phyloP scores from a whole-genome alignment of 345 rosid genomes.

The Hibiscus tridactylites region DNA sequence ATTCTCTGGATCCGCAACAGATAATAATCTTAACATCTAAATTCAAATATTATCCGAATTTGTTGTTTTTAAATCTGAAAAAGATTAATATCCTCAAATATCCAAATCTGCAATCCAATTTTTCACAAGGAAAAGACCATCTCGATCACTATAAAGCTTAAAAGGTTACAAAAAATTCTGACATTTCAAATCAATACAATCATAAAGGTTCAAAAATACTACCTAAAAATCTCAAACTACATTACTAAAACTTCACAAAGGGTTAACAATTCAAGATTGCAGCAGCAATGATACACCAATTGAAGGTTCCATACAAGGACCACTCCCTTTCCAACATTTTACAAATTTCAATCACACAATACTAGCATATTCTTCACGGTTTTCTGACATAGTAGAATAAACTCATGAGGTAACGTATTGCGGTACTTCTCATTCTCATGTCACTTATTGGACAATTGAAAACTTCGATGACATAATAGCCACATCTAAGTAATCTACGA shows the following conservation, averaged over 20 bases:
- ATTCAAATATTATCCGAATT: no score
- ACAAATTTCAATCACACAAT: background rate
- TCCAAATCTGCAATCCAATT: no score
- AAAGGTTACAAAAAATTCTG: background rate
- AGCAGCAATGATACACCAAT: no score
- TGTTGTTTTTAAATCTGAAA: no score
- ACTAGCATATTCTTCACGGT: background rate
- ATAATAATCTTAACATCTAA: no score
- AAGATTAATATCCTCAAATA: no score
- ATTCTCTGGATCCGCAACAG: no score
- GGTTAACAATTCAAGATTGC: background rate
- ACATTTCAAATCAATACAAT: background rate
- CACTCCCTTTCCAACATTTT: no score
- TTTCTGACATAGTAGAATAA: background rate
- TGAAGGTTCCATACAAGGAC: no score
- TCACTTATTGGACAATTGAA: background rate
- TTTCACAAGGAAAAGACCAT: background rate
- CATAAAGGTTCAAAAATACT: background rate
- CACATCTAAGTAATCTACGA: slow-evolving; percentile 48
- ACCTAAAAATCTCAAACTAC: background rate
- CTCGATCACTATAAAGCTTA: background rate
- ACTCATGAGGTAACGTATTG: background rate
- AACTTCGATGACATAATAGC: slow-evolving; percentile 16
- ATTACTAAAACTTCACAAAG: background rate
- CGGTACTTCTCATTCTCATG: background rate